Base-by-base conservation (phyloP, 23 red algal genomes). In the Gracilaria gracilis region DNA sequence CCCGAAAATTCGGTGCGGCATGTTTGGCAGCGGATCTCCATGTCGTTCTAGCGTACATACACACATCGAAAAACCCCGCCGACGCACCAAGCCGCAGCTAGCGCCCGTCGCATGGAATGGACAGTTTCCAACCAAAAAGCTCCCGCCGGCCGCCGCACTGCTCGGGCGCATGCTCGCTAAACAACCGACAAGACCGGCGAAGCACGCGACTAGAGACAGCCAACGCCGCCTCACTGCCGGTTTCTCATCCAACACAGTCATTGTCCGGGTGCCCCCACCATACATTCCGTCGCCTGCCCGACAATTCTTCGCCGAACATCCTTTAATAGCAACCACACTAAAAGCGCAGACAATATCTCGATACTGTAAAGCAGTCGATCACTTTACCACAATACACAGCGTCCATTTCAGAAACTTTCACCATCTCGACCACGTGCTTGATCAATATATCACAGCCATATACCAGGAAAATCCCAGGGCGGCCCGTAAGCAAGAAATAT, bases 31-130 rank as follows among this genome's bases (percentile, higher is more conserved):
- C 65, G 4, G 65, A 70, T 2, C 5, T 70, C 3, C 65, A 70
- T 38, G 24, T 19, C 3, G 34, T 25, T 2, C 17, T 70, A 25
- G 65, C 14, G 5, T 70, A 70, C 27, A 70, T 38, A 4, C 65
- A 70, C 9, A 34, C 65, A 38, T 70, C 65, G 34, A 70, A 9
- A 70, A 70, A 70, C 65, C 65, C 65, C 3, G 65, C 65, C 9
- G 65, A 70, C 28, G 27, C 4, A 35, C 65, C 65, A 35, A 33
- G 13, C 4, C 28, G 65, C 13, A 2, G 4, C 3, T 70, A 70
- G 35, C 15, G 12, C n/a, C n/a, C n/a, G n/a, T n/a, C n/a, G n/a
- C n/a, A n/a, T n/a, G 11, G 17, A 33, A 70, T 46, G 5, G 11
- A 46, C 42, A 2, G 14, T 4, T 4, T 33, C 12, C 65, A 38